Percentiles rank a stretch among this genome's conserved stretches.
phyloP scores from a whole-genome alignment of 2,329 filamentous ascomycete species.

The Scytalidium lignicola region DNA sequence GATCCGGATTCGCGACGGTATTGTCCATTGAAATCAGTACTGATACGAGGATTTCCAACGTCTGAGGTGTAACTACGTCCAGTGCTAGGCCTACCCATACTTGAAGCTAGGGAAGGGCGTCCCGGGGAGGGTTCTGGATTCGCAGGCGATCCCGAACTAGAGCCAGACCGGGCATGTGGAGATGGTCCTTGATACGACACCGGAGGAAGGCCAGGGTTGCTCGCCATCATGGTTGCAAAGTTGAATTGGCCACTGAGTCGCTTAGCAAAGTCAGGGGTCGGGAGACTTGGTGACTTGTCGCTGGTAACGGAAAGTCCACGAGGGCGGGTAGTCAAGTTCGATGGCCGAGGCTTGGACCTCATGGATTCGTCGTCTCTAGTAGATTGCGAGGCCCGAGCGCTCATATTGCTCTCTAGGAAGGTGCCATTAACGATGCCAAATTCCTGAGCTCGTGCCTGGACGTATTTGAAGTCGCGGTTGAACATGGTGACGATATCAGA shows the following conservation, averaged over 20 bases:
- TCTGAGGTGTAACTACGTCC: conserved; percentile 55
- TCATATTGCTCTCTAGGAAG: conserved; percentile 34
- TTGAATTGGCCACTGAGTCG: conserved; percentile 63
- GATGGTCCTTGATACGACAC: conserved; percentile 53
- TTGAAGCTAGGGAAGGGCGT: conserved; percentile 30
- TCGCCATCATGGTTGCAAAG: conserved; percentile 47
- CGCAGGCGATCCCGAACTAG: conserved; percentile 43
- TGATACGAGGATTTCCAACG: conserved; percentile 41
- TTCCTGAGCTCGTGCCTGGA: conserved; percentile 65
- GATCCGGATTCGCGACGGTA: conserved; percentile 50
- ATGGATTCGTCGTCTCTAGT: conserved; percentile 33
- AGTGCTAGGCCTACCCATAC: conserved; percentile 46
- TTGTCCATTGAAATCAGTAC: conserved; percentile 40
- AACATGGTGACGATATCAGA: conserved; percentile 73
- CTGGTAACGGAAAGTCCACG: conserved; percentile 58
- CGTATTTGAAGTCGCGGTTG: conserved; percentile 70
- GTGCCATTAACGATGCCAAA: conserved; percentile 76
- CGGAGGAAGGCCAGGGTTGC: conserved; percentile 43
- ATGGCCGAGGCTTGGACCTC: conserved; percentile 22
- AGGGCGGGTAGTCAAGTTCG: conserved; percentile 34
- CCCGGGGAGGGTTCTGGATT: conserved; percentile 48
- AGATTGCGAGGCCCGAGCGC: conserved; percentile 28
- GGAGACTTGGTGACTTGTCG: conserved; percentile 57
- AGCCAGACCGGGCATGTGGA: conserved; percentile 46
- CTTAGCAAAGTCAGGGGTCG: conserved; percentile 60